Evolutionary conservation across 2,329 filamentous ascomycete species (phyloP).

Genomic region (Colletotrichum sp.): DNA sequence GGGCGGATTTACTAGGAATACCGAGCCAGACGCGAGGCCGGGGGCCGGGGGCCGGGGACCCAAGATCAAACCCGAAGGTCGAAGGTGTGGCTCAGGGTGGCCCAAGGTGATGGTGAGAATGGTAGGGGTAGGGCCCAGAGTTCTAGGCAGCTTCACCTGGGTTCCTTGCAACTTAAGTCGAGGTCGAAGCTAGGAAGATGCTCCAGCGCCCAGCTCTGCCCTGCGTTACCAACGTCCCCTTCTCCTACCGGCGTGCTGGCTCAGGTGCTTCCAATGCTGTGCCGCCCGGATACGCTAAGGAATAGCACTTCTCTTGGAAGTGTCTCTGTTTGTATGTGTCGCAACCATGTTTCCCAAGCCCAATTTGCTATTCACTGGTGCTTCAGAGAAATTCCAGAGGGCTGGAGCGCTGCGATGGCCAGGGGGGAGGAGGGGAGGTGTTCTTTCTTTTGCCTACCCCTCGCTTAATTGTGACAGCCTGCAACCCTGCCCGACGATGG

Average conservation of each 20-base stretch:
- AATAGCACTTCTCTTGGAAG: neutral
- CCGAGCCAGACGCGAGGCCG: constrained; percentile 16
- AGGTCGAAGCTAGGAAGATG: neutral
- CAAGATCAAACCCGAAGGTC: neutral
- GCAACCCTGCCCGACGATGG: constrained; percentile 9
- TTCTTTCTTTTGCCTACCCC: constrained; percentile 2
- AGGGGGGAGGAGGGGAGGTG: neutral
- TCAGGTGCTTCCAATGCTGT: neutral
- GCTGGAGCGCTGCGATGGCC: neutral
- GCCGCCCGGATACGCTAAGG: neutral
- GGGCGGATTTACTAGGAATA: constrained; percentile 19
- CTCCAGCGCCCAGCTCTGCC: neutral
- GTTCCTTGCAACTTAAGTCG: neutral
- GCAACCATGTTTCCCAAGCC: neutral
- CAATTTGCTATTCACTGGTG: neutral
- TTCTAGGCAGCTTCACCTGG: constrained; percentile 7
- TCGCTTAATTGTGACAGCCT: constrained; percentile 15
- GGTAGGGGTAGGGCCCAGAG: neutral
- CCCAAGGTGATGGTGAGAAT: neutral
- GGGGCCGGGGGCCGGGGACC: neutral
- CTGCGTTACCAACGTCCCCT: neutral
- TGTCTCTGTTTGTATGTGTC: neutral
- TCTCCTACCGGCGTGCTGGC: neutral
- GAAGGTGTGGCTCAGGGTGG: neutral
- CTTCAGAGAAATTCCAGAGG: neutral